Base-by-base conservation (phyloP, 352 stramenopile species). In the Globisporangium radiosum region DNA sequence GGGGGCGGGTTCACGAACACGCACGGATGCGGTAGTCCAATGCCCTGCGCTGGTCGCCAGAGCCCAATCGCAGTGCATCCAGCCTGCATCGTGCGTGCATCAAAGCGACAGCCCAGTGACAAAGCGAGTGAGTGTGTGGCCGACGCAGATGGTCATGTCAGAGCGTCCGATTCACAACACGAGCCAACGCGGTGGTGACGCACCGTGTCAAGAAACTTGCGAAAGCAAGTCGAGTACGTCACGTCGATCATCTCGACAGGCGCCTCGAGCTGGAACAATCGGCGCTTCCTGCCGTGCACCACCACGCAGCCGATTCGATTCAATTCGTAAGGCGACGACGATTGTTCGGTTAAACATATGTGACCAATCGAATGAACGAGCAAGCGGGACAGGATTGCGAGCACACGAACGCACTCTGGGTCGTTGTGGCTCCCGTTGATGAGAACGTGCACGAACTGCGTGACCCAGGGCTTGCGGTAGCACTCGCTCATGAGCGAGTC, bases 401-500 rank as follows among this genome's bases (percentile, higher is more conserved):
- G 47, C 10, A 11, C 9, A 11, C 4, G 14, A 7, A 47, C 78
- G 48, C 69, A 92, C 82, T 87, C 66, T 4, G 67, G 63, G 13
- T 92, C 82, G 45, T 79, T 66, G 42, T 73, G 62, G 56, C 62
- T 76, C 52, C 78, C 82, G 61, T 85, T 83, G 50, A 90, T 71
- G 36, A 92, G 66, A 3, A 87, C 38, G 43, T 87, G 70, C 5
- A 92, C 55, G 38, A 90, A 85, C 60, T 80, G 73, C 1, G 71
- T 81, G 72, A 90, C 83, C 72, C 77, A 88, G 15, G 78, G 76
- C 38, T 88, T 90, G 37, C 78, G 73, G 38, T 92, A 92, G 54
- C 80, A 87, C 57, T 92, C 82, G 51, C 80, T 92, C 68, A 92
- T 72, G 5, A 92, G 74, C 39, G 71, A 75, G 36, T 92, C 78